A percentile compares a stretch with the other conserved stretches of the same genome.
These are phyloP conservation scores for Thelephora aurantiotincta DNA, from an alignment of 768 basidiomycete species.

Conservation along the genomic window DNA sequence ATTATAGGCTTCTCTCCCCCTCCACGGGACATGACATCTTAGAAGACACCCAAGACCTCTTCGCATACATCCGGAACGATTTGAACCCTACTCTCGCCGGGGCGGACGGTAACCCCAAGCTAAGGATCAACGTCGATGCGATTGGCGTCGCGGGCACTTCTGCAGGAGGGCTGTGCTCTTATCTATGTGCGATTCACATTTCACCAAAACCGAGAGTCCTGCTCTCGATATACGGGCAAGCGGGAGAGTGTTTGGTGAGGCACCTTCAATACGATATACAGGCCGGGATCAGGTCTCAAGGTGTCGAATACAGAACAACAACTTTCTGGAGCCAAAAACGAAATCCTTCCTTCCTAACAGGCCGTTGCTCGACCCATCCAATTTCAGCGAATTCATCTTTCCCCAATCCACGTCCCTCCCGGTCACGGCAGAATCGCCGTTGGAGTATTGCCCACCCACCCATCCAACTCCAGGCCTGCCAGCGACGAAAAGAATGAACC, in stretches of 20 bases:
- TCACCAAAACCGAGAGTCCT: slow-evolving; percentile 39
- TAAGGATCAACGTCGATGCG: slow-evolving; percentile 27
- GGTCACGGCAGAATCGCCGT: slow-evolving; percentile 26
- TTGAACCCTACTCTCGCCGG: slow-evolving; percentile 5
- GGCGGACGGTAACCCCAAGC: slow-evolving; percentile 6
- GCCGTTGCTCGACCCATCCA: slow-evolving; percentile 35
- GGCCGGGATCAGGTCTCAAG: neutral
- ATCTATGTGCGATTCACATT: slow-evolving; percentile 42
- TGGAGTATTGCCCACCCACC: slow-evolving; percentile 30
- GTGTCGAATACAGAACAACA: slow-evolving; percentile 25
- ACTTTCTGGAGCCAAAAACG: slow-evolving; percentile 34
- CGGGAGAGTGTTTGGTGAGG: slow-evolving; percentile 39
- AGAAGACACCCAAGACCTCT: slow-evolving; percentile 41
- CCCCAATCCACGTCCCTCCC: slow-evolving; percentile 20
- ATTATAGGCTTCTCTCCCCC: slow-evolving; percentile 46
- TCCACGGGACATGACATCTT: slow-evolving; percentile 44
- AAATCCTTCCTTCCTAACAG: slow-evolving; percentile 38
- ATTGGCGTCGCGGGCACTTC: slow-evolving; percentile 45
- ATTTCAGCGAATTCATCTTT: slow-evolving; percentile 33
- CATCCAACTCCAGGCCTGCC: slow-evolving; percentile 42
- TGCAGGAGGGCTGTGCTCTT: no score
- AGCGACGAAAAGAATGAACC: slow-evolving; percentile 45
- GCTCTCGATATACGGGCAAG: slow-evolving; percentile 52
- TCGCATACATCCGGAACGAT: slow-evolving; percentile 26
- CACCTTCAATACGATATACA: neutral